A percentile compares a stretch with the other conserved stretches of the same genome.
Evolutionary conservation across 2,329 filamentous ascomycete species (phyloP).

Genomic region (Aureobasidium sp.): DNA sequence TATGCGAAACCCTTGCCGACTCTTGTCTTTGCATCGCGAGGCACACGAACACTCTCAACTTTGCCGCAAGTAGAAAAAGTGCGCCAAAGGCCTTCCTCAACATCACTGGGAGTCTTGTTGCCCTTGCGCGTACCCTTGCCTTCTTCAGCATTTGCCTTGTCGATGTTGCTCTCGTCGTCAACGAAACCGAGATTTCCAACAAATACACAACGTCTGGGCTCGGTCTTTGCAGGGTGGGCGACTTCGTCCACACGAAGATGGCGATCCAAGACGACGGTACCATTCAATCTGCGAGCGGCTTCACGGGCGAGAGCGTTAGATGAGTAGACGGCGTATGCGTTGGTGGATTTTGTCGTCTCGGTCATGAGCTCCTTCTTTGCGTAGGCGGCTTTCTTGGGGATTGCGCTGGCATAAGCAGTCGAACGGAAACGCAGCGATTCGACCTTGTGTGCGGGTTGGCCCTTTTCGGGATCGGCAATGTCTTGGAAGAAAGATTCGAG

Average conservation of each 20-base stretch:
- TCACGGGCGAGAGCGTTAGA: constrained; percentile 67
- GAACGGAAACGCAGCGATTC: constrained; percentile 93
- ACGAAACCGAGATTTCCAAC: constrained; percentile 95
- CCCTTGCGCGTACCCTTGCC: constrained; percentile 58
- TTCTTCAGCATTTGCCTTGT: constrained; percentile 54
- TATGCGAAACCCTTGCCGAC: constrained; percentile 97
- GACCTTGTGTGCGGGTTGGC: constrained; percentile 57
- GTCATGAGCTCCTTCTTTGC: constrained; percentile 87
- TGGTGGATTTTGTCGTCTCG: constrained; percentile 83
- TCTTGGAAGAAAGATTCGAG: constrained; percentile 65
- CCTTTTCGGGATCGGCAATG: constrained; percentile 38
- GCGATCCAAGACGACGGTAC: constrained; percentile 72
- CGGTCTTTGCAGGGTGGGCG: constrained; percentile 73
- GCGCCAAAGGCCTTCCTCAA: constrained; percentile 89
- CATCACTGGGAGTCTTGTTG: constrained; percentile 65
- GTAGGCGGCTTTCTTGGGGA: constrained; percentile 91
- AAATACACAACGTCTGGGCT: constrained; percentile 87
- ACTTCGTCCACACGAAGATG: constrained; percentile 89
- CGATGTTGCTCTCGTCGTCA: constrained; percentile 73
- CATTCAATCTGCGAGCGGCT: constrained; percentile 73
- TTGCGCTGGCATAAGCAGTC: constrained; percentile 70
- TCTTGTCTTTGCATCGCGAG: constrained; percentile 81
- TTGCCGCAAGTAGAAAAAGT: constrained; percentile 70
- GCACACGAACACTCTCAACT: constrained; percentile 88
- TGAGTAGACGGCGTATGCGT: constrained; percentile 88